Evolutionary conservation across 2,329 filamentous ascomycete genomes (phyloP).

Genomic region (Cryphonectria carpinicola): DNA sequence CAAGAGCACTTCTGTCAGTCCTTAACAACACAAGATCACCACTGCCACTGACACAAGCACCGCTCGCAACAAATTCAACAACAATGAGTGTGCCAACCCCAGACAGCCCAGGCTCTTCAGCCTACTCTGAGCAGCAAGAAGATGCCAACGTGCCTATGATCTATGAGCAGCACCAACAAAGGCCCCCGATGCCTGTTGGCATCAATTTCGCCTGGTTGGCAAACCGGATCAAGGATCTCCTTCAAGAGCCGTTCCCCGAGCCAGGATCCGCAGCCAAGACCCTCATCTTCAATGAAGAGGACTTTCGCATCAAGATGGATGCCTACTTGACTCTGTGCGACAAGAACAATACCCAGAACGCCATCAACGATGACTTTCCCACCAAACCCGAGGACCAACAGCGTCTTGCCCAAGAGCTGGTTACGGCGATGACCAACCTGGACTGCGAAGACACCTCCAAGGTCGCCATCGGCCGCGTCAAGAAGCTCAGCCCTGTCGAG

Average conservation of each 20-base stretch:
- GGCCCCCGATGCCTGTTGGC: background rate
- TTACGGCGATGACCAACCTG: slow-evolving; percentile 10
- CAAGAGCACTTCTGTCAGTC: background rate
- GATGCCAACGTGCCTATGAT: background rate
- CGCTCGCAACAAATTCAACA: background rate
- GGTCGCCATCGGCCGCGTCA: background rate
- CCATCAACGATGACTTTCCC: slow-evolving; percentile 1
- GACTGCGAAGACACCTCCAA: background rate
- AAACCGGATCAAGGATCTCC: background rate
- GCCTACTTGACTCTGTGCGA: slow-evolving; percentile 1
- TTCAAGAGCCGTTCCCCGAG: background rate
- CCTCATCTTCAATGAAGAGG: background rate
- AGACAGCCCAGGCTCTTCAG: background rate
- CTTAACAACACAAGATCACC: background rate
- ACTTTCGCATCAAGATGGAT: slow-evolving; percentile 10
- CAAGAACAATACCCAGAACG: background rate
- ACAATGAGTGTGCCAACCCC: background rate
- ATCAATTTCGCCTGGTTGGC: background rate
- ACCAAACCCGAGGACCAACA: background rate
- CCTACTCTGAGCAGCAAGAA: background rate
- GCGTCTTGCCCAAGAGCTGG: background rate
- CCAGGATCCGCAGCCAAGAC: background rate
- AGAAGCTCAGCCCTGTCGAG: slow-evolving; percentile 9
- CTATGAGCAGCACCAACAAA: background rate
- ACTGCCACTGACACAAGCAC: background rate